Base-by-base conservation (phyloP, 2,329 filamentous ascomycete genomes). In the Monilinia aucupariae region DNA sequence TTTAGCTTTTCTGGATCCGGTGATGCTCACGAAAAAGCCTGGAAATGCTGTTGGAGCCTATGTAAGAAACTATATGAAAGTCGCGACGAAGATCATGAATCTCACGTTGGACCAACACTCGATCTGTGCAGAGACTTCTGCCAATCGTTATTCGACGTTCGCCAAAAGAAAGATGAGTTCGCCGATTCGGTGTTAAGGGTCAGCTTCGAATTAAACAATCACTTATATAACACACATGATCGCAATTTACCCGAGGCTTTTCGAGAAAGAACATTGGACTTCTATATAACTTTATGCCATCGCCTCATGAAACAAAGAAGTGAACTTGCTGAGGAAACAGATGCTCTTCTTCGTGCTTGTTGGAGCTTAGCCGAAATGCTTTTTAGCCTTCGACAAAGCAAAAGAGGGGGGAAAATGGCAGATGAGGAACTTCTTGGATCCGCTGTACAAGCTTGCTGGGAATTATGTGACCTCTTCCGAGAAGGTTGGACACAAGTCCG, bases 161-260 rank as follows among this genome's bases (percentile, higher is more conserved):
- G 92, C 47, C 83, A 88, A 64, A 86, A 86, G 67, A 86, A 88
- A 59, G 89, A 96, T 66, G 91, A 94, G 71, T 78, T 85, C 1
- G 84, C 89, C 0, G 93, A 97, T 74, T 96, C 92, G 0, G 88
- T 97, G 17, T 77, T 97, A 53, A 83, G 93, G 54, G 92, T 97
- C 68, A 96, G 91, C 77, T 96, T 96, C 73, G 93, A 97, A 76
- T 81, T 97, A 30, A 96, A 96, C 76, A 97, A 96, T 70, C 92
- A 97, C 74, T 81, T 97, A 2, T 97, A 93, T 77, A 96, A 93
- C 72, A 92, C 91, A 0, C 91, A 96, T 71, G 91, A 96, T 73
- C 85, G 89, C 39, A 87, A 84, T 61, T 79, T 97, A 4, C 93
- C 92, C 0, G 90, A 96, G 71, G 85, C 88, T 0, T 97, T 97